A percentile compares a stretch with the other conserved stretches of the same genome.
These are phyloP conservation scores for Cryptosporidium xiaoi DNA, from an alignment of 169 alveolate genomes.

Conservation along the genomic window DNA sequence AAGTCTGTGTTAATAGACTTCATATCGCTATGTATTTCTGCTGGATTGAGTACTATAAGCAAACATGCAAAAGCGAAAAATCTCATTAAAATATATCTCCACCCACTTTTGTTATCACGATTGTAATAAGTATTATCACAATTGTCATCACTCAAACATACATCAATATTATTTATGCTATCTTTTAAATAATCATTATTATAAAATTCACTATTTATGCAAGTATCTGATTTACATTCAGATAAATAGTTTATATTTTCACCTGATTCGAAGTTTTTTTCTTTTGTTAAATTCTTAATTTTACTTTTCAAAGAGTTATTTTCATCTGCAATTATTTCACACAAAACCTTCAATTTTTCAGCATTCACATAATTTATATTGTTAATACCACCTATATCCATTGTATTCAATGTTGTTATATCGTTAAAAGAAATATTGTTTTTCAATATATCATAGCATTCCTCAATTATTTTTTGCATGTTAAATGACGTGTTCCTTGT, in stretches of 20 bases:
- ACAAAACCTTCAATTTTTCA: slow-evolving; percentile 34
- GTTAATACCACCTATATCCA: slow-evolving; percentile 7
- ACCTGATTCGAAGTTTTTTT: too few relatives aligned
- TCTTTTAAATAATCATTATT: background rate
- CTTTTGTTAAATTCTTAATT: background rate
- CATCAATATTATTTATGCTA: background rate
- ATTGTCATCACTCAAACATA: background rate
- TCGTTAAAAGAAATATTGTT: slow-evolving; percentile 1
- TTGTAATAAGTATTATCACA: background rate
- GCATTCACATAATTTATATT: background rate
- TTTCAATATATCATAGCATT: slow-evolving; percentile 29
- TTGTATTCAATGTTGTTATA: slow-evolving; percentile 11
- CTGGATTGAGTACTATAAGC: slow-evolving; percentile 13
- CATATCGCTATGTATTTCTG: background rate
- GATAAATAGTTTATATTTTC: background rate
- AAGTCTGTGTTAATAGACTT: background rate
- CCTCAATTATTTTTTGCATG: slow-evolving; percentile 32
- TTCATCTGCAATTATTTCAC: slow-evolving; percentile 52
- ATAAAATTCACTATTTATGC: background rate
- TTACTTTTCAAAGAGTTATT: slow-evolving; percentile 18
- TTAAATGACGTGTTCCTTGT: slow-evolving; percentile 25
- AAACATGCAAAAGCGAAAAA: slow-evolving; percentile 12
- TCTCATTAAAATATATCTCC: slow-evolving; percentile 14
- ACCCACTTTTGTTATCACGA: background rate
- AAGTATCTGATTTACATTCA: slow-evolving; percentile 4